Percentiles rank a stretch among this genome's conserved stretches.
These are phyloP conservation scores for Trichoderma cornu-damae DNA, from an alignment of 2,329 filamentous ascomycete species.

Conservation along the genomic window DNA sequence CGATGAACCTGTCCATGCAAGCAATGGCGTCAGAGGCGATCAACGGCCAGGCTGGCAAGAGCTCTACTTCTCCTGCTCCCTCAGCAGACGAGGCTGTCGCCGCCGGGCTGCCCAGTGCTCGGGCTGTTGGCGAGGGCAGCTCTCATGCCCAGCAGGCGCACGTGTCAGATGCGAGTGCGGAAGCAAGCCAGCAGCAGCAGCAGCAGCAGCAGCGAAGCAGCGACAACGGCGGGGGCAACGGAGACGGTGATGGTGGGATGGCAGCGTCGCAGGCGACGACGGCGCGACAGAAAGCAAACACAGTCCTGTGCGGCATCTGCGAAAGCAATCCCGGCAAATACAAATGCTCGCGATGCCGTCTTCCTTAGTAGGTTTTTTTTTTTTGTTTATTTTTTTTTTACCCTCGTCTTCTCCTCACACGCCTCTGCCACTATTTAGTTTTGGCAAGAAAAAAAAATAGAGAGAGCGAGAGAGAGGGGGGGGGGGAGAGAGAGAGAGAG, in stretches of 20 bases:
- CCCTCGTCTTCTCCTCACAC: no score
- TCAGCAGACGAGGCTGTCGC: not conserved
- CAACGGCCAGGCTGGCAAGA: not conserved
- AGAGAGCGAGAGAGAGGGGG: no score
- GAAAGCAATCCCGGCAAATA: conserved; percentile 50
- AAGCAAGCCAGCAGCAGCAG: not conserved
- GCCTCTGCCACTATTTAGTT: no score
- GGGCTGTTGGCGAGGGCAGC: not conserved
- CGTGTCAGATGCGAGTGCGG: not conserved
- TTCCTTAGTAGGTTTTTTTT: conserved; percentile 51
- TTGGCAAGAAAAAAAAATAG: no score
- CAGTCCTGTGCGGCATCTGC: conserved; percentile 47
- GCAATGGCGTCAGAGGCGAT: conserved; percentile 9
- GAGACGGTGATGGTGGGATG: no score
- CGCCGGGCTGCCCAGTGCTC: no score
- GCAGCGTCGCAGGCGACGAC: not conserved
- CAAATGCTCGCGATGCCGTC: conserved; percentile 55
- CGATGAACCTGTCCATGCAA: not conserved
- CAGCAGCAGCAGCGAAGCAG: not conserved
- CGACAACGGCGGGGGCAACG: not conserved
- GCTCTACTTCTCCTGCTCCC: not conserved
- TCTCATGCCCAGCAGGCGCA: not conserved
- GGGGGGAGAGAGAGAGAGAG: no score
- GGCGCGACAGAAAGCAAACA: not conserved
- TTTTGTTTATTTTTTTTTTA: no score